These are phyloP conservation scores for Apodospora peruviana DNA, from an alignment of 495 filamentous ascomycete species.

Conservation along the genomic window DNA sequence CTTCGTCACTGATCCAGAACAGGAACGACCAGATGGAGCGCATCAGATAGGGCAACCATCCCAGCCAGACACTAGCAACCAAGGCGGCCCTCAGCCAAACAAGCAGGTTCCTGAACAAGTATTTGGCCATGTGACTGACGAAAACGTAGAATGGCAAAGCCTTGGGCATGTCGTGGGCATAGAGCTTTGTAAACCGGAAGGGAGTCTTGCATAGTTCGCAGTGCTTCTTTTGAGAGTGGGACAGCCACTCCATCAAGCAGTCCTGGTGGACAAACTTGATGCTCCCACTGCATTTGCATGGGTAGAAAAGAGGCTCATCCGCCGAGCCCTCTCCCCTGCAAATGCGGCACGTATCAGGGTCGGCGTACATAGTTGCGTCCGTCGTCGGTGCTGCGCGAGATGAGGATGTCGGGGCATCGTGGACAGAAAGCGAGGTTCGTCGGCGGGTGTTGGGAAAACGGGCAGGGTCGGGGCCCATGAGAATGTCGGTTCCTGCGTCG, in stretches of 20 bases:
- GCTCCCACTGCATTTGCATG: slow-evolving; percentile 96
- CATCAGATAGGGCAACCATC: slow-evolving; percentile 85
- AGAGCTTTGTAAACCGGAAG: slow-evolving; percentile 96
- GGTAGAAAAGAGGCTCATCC: slow-evolving; percentile 91
- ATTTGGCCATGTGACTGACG: slow-evolving; percentile 64
- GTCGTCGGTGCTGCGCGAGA: slow-evolving; percentile 8
- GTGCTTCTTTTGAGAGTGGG: slow-evolving; percentile 97
- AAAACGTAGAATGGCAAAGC: slow-evolving; percentile 76
- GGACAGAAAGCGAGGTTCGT: slow-evolving; percentile 4
- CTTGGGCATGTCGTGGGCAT: slow-evolving; percentile 86
- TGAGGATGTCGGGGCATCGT: neutral
- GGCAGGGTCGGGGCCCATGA: slow-evolving; percentile 11
- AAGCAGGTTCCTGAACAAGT: slow-evolving; percentile 61
- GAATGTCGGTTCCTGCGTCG: slow-evolving; percentile 8
- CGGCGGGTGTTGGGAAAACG: slow-evolving; percentile 23
- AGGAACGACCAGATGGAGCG: slow-evolving; percentile 83
- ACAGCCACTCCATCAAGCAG: slow-evolving; percentile 96
- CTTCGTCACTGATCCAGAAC: slow-evolving; percentile 94
- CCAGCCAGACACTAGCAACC: slow-evolving; percentile 82
- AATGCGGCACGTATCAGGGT: slow-evolving; percentile 86
- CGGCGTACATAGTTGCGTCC: slow-evolving; percentile 25
- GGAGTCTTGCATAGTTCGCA: slow-evolving; percentile 98
- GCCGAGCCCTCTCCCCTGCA: slow-evolving; percentile 81
- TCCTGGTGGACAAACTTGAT: slow-evolving; percentile 98
- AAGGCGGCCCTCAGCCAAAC: slow-evolving; percentile 73